These are phyloP conservation scores for Solanum chaucha DNA, from an alignment of 257 asterid species.

Conservation along the genomic window DNA sequence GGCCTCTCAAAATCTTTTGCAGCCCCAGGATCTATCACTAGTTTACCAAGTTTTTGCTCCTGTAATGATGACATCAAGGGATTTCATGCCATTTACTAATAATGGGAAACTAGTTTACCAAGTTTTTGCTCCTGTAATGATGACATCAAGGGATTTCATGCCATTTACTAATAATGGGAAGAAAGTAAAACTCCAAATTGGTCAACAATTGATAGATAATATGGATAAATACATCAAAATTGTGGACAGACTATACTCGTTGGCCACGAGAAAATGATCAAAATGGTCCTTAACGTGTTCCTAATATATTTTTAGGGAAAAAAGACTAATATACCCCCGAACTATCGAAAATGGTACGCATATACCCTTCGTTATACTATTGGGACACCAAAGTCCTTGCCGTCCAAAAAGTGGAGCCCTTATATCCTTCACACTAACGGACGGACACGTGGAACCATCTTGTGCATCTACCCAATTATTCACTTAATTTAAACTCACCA, in stretches of 20 bases:
- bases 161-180: background rate
- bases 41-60: constrained; percentile 82
- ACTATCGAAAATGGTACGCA: too few species aligned
- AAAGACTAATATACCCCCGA: too few species aligned
- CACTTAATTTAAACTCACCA: too few species aligned
- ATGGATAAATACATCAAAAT: background rate
- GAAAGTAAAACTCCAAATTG: background rate
- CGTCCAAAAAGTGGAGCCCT: too few species aligned
- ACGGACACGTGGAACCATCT: too few species aligned
- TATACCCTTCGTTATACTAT: too few species aligned
- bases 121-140: too few species aligned
- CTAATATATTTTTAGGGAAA: too few species aligned
- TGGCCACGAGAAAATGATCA: background rate
- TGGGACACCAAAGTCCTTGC: too few species aligned
- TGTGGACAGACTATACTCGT: background rate
- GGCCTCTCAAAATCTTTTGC: constrained; percentile 90
- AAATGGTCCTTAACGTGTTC: too few species aligned
- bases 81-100: background rate
- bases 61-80: constrained; percentile 19
- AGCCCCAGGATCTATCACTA: constrained; percentile 67
- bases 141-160: background rate
- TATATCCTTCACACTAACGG: too few species aligned
- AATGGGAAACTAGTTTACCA: background rate
- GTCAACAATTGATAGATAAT: background rate
- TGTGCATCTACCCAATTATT: too few species aligned